A percentile compares a stretch with the other conserved stretches of the same genome.
Evolutionary conservation across 306 rosid genomes (phyloP).

Genomic region (Trifolium fragiferum): DNA sequence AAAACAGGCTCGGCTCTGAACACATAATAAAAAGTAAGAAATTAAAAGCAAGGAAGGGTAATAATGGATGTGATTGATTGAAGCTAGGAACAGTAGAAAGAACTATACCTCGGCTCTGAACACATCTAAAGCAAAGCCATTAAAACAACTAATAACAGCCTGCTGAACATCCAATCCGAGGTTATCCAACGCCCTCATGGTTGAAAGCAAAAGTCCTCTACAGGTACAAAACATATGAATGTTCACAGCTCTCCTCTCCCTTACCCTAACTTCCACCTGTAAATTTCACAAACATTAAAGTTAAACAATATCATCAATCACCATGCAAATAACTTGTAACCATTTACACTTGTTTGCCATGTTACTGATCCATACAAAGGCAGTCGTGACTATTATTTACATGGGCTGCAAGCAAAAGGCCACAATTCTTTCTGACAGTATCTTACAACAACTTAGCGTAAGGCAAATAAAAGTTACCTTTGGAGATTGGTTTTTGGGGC

Average conservation of each 20-base stretch:
- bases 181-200: conserved; percentile 87
- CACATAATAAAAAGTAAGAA: no score
- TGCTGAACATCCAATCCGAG: conserved; percentile 97
- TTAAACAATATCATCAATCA: conserved; percentile 30
- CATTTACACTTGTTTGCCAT: conserved; percentile 14
- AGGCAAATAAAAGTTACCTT: conserved; percentile 58
- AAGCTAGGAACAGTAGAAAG: conserved; percentile 30
- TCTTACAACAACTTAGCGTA: not conserved
- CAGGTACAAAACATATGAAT: conserved; percentile 97
- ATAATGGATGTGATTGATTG: not conserved
- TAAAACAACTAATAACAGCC: conserved; percentile 97
- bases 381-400: not conserved
- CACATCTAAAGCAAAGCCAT: conserved; percentile 93
- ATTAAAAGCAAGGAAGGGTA: not conserved
- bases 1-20: not conserved
- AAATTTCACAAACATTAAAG: conserved; percentile 37
- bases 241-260: conserved; percentile 94
- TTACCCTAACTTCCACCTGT: conserved; percentile 84
- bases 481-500: conserved; percentile 81
- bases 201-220: conserved; percentile 87
- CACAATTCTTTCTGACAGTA: not conserved
- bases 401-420: conserved; percentile 22
- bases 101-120: conserved; percentile 89
- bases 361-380: conserved; percentile 7
- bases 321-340: conserved; percentile 24